phyloP scores from a whole-genome alignment of 805 yeast species.

The Myxozyma neglecta region DNA sequence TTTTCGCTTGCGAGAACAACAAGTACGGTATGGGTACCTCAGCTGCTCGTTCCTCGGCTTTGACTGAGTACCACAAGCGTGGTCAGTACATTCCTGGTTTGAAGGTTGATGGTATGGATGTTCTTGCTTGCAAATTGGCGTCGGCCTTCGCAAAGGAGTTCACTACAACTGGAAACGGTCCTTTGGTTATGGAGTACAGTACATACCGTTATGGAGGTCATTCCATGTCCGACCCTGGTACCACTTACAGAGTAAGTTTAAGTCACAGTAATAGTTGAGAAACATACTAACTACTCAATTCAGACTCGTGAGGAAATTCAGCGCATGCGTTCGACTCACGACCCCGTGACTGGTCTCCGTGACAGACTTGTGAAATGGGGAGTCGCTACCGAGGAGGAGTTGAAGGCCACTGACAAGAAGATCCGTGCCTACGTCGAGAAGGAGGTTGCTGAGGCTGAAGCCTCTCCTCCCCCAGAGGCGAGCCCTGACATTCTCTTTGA shows the following conservation, averaged over 20 bases:
- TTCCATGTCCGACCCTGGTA: constrained; percentile 99
- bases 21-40: constrained; percentile 99
- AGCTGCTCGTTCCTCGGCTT: constrained; percentile 94
- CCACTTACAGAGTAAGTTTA: constrained; percentile 75
- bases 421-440: constrained; percentile 94
- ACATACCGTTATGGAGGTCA: constrained; percentile 99
- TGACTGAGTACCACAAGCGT: constrained; percentile 96
- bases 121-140: constrained; percentile 91
- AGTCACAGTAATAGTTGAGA: background rate
- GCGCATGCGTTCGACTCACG: constrained; percentile 98
- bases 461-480: constrained; percentile 92
- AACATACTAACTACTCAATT: background rate
- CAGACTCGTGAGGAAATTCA: constrained; percentile 96
- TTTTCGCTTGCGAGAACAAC: constrained; percentile 97
- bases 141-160: constrained; percentile 96
- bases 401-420: constrained; percentile 90
- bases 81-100: constrained; percentile 99
- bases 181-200: constrained; percentile 92
- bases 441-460: constrained; percentile 91
- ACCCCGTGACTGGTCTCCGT: constrained; percentile 96
- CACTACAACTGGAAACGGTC: constrained; percentile 92
- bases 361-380: constrained; percentile 75
- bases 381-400: constrained; percentile 91
- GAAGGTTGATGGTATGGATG: constrained; percentile 98
- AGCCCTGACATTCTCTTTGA: constrained; percentile 91